Conservation (phyloP, 2,329 filamentous ascomycete genomes). For the Orbilia blumenaviensis region DNA sequence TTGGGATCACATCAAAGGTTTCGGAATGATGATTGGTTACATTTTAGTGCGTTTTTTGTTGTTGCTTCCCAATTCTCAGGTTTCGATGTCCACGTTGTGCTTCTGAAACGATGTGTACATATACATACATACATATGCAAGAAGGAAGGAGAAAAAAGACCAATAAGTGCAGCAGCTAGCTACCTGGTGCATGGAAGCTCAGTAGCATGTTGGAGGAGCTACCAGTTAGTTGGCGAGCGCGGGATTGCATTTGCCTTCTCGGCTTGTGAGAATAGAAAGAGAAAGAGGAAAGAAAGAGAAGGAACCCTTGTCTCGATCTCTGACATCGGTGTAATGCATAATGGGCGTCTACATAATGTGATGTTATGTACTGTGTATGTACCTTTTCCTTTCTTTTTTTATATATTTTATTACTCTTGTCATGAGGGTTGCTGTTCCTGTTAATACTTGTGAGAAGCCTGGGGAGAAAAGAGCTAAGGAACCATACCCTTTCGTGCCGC, state of each 20-base stretch:
- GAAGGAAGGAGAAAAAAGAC: background rate
- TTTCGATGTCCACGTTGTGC: conserved; percentile 47
- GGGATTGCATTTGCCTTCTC: conserved; percentile 50
- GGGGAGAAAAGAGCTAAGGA: background rate
- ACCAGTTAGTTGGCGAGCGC: no score
- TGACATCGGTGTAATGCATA: conserved; percentile 41
- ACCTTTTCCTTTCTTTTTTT: conserved; percentile 14
- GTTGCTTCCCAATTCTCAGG: background rate
- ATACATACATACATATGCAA: no score
- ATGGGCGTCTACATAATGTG: no score
- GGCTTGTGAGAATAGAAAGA: no score
- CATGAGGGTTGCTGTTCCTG: no score
- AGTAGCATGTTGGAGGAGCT: no score
- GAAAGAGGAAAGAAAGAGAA: no score
- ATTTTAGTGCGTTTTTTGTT: no score
- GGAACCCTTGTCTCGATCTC: conserved; percentile 49
- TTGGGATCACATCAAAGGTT: no score
- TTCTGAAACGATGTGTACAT: conserved; percentile 47
- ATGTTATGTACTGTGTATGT: background rate
- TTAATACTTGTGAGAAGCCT: background rate
- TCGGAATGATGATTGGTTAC: no score
- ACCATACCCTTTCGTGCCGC: background rate
- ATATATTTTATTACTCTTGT: no score
- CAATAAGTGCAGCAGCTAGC: background rate
- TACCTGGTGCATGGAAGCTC: background rate